Evolutionary conservation across 2,329 filamentous ascomycete species (phyloP).

Genomic region (Alternaria hordeiaustralica): DNA sequence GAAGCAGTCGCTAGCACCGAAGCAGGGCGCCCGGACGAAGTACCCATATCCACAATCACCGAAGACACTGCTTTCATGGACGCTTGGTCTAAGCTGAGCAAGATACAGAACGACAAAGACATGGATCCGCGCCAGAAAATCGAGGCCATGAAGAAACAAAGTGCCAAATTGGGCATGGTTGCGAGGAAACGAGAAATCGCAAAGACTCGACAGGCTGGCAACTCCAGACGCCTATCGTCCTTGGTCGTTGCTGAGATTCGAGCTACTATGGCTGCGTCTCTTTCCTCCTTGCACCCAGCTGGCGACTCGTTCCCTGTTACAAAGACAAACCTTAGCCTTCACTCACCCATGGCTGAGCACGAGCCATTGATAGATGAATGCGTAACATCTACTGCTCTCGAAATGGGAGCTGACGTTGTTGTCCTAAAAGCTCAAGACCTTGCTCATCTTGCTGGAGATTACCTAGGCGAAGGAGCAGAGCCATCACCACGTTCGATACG

Average conservation of each 20-base stretch:
- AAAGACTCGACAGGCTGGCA: conserved; percentile 15
- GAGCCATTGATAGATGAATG: conserved; percentile 64
- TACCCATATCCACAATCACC: not conserved
- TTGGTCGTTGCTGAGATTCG: conserved; percentile 54
- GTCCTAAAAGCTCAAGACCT: conserved; percentile 73
- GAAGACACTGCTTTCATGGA: conserved; percentile 9
- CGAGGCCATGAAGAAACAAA: conserved; percentile 21
- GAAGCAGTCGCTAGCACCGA: conserved; percentile 9
- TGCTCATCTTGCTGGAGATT: conserved; percentile 71
- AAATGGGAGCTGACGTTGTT: conserved; percentile 70
- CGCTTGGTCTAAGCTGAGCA: conserved; percentile 14
- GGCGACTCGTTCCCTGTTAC: conserved; percentile 54
- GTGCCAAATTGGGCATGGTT: conserved; percentile 15
- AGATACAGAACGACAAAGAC: conserved; percentile 15
- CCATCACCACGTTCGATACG: conserved; percentile 56
- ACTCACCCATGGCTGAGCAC: conserved; percentile 64
- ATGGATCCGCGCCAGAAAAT: conserved; percentile 11
- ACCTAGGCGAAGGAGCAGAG: conserved; percentile 68
- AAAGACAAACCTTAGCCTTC: conserved; percentile 65
- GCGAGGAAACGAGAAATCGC: conserved; percentile 21
- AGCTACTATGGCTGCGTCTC: conserved; percentile 58
- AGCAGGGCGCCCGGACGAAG: conserved; percentile 1
- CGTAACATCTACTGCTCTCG: conserved; percentile 68
- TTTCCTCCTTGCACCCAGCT: conserved; percentile 47
- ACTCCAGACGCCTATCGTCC: conserved; percentile 29